These are phyloP conservation scores for California macrophylla DNA, from an alignment of 441 rosid genomes.

Conservation along the genomic window DNA sequence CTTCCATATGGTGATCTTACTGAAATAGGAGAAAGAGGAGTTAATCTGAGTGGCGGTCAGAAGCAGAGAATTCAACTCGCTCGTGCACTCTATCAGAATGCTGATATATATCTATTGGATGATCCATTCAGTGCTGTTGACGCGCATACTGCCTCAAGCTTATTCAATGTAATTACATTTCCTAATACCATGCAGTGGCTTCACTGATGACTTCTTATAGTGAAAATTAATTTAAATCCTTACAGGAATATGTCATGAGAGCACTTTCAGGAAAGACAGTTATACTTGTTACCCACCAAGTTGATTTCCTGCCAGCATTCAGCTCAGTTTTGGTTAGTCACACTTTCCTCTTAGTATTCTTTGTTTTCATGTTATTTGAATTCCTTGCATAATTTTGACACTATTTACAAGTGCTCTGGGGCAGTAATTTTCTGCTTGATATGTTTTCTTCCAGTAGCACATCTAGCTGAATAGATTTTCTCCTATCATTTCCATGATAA, in stretches of 20 bases:
- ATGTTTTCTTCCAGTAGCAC: no score
- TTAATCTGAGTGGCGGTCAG: constrained; percentile 95
- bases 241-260: constrained; percentile 73
- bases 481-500: no score
- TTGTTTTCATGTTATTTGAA: not conserved
- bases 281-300: constrained; percentile 88
- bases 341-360: not conserved
- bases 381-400: not conserved
- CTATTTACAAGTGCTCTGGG: no score
- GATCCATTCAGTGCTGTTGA: constrained; percentile 99
- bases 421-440: no score
- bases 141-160: constrained; percentile 86
- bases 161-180: constrained; percentile 53
- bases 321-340: constrained; percentile 67
- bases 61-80: constrained; percentile 95
- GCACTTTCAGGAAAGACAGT: constrained; percentile 74
- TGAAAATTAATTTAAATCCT: constrained; percentile 20
- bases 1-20: constrained; percentile 83
- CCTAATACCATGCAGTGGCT: not conserved
- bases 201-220: not conserved
- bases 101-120: constrained; percentile 84
- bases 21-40: constrained; percentile 96
- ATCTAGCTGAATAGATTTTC: no score
- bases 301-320: constrained; percentile 88
- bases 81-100: constrained; percentile 86